A percentile compares a stretch with the other conserved stretches of the same genome.
Evolutionary conservation across 768 basidiomycete genomes (phyloP).

Genomic region (Gloeophyllum trabeum): DNA sequence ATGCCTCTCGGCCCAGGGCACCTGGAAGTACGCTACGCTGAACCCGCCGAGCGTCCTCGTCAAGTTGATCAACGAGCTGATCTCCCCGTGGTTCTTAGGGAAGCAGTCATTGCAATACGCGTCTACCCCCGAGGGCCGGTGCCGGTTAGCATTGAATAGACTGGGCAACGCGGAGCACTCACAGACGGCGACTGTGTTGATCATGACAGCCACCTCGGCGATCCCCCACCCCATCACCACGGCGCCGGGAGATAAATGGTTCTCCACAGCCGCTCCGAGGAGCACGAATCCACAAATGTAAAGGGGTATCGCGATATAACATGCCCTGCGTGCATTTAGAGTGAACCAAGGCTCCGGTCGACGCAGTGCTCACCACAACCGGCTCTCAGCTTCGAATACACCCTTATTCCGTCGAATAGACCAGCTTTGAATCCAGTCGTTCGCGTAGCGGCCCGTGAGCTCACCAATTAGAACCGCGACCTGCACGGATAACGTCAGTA

Average conservation of each 20-base stretch:
- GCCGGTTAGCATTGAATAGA: conserved; percentile 5
- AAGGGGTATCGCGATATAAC: conserved; percentile 47
- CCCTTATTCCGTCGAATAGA: conserved; percentile 34
- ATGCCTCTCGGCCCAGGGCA: conserved; percentile 49
- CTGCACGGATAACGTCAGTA: conserved; percentile 11
- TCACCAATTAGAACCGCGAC: conserved; percentile 41
- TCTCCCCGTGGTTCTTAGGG: conserved; percentile 44
- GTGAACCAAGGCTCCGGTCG: too few species aligned
- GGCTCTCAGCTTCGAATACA: conserved; percentile 43
- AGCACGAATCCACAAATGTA: conserved; percentile 52
- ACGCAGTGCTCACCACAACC: conserved; percentile 33
- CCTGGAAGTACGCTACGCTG: conserved; percentile 55
- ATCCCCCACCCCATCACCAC: conserved; percentile 63
- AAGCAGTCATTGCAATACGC: conserved; percentile 40
- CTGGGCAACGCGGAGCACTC: conserved; percentile 17
- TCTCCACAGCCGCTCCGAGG: conserved; percentile 43
- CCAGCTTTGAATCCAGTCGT: conserved; percentile 35
- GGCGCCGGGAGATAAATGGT: conserved; percentile 37
- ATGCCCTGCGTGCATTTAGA: conserved; percentile 28
- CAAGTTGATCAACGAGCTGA: conserved; percentile 49
- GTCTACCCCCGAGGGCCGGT: conserved; percentile 21
- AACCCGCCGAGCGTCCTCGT: conserved; percentile 48
- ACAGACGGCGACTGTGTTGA: conserved; percentile 55
- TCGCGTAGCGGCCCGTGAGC: conserved; percentile 35
- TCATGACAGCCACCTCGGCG: conserved; percentile 41